These are phyloP conservation scores for Ogataea trehalophila DNA, from an alignment of 805 yeast species.

Conservation along the genomic window DNA sequence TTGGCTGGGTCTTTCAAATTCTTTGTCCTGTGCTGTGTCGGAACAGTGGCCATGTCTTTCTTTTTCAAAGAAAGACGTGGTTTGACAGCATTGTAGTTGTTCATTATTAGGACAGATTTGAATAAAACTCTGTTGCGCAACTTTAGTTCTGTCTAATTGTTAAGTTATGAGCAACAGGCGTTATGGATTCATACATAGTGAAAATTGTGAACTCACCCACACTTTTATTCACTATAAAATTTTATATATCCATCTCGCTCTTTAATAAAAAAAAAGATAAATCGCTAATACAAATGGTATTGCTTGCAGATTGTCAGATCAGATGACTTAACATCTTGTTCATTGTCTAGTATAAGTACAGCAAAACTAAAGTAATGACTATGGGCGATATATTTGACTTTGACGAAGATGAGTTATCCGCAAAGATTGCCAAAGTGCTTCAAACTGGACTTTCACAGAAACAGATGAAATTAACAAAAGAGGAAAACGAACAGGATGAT, in stretches of 20 bases:
- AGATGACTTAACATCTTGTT: too few species aligned
- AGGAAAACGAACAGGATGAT: not conserved
- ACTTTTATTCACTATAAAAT: too few species aligned
- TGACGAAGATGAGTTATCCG: conserved; percentile 25
- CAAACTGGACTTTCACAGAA: not conserved
- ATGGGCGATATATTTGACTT: conserved; percentile 26
- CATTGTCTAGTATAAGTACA: too few species aligned
- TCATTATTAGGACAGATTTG: not conserved
- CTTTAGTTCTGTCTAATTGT: not conserved
- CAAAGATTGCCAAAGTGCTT: conserved; percentile 4
- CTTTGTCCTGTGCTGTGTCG: conserved; percentile 7
- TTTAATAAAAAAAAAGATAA: too few species aligned
- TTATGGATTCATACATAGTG: too few species aligned
- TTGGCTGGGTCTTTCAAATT: conserved; percentile 26
- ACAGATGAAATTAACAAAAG: not conserved
- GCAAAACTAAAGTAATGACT: too few species aligned
- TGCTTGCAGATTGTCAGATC: too few species aligned
- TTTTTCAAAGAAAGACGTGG: conserved; percentile 18
- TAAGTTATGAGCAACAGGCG: too few species aligned
- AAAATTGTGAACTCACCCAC: too few species aligned
- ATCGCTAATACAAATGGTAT: too few species aligned
- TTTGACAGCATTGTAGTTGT: conserved; percentile 16
- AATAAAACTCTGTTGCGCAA: not conserved
- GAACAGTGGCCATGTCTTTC: not conserved
- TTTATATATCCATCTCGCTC: too few species aligned